Base-by-base conservation (phyloP, 768 basidiomycete genomes). In the Bullera alba region DNA sequence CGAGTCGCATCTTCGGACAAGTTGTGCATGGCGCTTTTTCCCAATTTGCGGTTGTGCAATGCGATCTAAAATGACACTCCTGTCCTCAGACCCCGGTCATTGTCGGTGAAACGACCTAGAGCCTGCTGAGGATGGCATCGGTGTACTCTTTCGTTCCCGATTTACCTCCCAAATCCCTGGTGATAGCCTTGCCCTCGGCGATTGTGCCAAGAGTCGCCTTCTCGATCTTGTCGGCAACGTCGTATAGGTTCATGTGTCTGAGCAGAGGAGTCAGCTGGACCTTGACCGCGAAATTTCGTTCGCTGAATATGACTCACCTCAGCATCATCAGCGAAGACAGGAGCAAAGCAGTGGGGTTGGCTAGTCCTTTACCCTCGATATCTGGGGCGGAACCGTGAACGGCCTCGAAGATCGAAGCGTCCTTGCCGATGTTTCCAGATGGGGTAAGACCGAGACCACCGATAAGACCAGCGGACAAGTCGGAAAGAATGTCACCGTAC, bases 371-470 rank as follows among this genome's bases (percentile, higher is more conserved):
- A 77, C 88, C 92, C 58, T 88, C 93, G 70, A 97, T 99, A 73
- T 97, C 95, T n/a, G 95, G 93, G 5, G 95, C 95, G 17, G 92
- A 96, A 50, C 95, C 95, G 75, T 99, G 95, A 10, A 99, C 95
- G 55, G 95, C 95, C 77, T 99, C 95, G 63, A 97, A 99, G 73
- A 99, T 99, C 48, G 92, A 96, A 29, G 95, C 95, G 74, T 96
- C 91, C 61, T 85, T 83, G 61, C 92, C 92, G 71, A 96, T 96
- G 76, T 96, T 96, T 23, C 92, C 92, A 44, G 93, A 96, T 26
- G 93, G 93, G 0, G 93, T 97, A 60, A 97, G 79, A 58, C 95
- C 95, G 57, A 99, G 79, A 57, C 95, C 95, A 54, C 95, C 95
- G 74, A 99, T 97, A 62, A 99, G 79, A 52, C 95, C 95, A 53